Conservation (phyloP, 2,329 filamentous ascomycete genomes). For the Exophiala dermatitidis region DNA sequence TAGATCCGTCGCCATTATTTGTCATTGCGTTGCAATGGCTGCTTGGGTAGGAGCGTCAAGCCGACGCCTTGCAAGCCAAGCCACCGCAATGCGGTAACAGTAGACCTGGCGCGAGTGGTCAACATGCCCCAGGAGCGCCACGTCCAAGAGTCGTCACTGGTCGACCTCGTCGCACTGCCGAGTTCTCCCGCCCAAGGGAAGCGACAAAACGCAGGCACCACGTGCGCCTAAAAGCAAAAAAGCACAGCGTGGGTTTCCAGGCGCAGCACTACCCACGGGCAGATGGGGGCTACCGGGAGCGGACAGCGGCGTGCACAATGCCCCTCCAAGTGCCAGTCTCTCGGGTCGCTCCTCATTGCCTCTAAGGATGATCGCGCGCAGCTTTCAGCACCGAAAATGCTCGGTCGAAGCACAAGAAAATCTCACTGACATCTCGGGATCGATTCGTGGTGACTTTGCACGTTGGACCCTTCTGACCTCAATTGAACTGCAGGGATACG, state of each 20-base stretch:
- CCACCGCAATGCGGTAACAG: no score
- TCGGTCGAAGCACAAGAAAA: background rate
- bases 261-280: background rate
- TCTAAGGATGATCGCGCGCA: conserved; percentile 3
- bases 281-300: conserved; percentile 1
- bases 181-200: no score
- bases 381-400: conserved; percentile 6
- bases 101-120: no score
- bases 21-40: background rate
- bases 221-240: background rate
- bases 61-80: no score
- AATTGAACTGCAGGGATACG: conserved; percentile 55
- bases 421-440: background rate
- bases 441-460: background rate
- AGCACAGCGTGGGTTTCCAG: background rate
- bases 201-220: background rate
- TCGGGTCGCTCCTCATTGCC: conserved; percentile 12
- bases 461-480: conserved; percentile 5
- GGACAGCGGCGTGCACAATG: background rate
- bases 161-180: no score
- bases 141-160: no score
- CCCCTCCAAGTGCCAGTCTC: conserved; percentile 12
- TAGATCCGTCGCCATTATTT: background rate
- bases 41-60: no score
- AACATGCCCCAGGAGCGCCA: no score